These are phyloP conservation scores for Fusarium verticillioides DNA, from an alignment of 2,329 filamentous ascomycete genomes.

Conservation along the genomic window DNA sequence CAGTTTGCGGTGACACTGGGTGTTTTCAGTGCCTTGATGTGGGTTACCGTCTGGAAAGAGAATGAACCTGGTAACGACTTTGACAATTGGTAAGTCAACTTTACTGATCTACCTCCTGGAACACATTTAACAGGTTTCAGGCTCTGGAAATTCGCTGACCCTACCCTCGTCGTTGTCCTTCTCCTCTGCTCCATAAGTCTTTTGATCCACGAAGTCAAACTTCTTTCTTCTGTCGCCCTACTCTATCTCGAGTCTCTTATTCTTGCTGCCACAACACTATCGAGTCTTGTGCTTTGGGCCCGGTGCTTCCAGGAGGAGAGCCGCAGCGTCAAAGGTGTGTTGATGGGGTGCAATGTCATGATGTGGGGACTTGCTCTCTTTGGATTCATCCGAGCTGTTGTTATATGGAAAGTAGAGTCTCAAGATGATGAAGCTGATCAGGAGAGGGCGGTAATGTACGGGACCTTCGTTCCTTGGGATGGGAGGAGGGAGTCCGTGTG, in stretches of 20 bases:
- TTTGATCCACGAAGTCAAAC: constrained; percentile 41
- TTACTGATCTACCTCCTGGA: accelerated
- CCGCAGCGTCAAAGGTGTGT: constrained; percentile 39
- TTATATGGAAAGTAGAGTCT: constrained; percentile 43
- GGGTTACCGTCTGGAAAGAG: constrained; percentile 43
- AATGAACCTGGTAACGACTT: constrained; percentile 37
- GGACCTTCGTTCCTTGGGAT: constrained; percentile 36
- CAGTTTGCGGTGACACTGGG: constrained; percentile 42
- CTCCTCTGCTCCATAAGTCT: constrained; percentile 41
- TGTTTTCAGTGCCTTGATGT: constrained; percentile 44
- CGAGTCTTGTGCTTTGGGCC: constrained; percentile 37
- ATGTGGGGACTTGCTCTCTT: constrained; percentile 45
- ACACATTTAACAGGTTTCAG: constrained; percentile 23
- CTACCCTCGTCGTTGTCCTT: constrained; percentile 29
- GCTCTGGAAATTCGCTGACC: constrained; percentile 43
- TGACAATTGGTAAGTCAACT: constrained; percentile 39
- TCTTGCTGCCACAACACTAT: constrained; percentile 35
- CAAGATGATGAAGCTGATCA: constrained; percentile 7
- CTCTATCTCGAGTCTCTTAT: constrained; percentile 46
- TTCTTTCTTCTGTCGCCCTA: constrained; percentile 42
- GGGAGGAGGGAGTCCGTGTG: constrained; percentile 20
- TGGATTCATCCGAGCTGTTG: constrained; percentile 45
- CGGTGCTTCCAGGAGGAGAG: constrained; percentile 39
- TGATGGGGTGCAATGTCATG: constrained; percentile 44
- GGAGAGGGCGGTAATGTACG: constrained; percentile 27